Percentiles rank a stretch among this genome's conserved stretches.
phyloP scores from a whole-genome alignment of 306 rosid species.

The Sophora flavescens region DNA sequence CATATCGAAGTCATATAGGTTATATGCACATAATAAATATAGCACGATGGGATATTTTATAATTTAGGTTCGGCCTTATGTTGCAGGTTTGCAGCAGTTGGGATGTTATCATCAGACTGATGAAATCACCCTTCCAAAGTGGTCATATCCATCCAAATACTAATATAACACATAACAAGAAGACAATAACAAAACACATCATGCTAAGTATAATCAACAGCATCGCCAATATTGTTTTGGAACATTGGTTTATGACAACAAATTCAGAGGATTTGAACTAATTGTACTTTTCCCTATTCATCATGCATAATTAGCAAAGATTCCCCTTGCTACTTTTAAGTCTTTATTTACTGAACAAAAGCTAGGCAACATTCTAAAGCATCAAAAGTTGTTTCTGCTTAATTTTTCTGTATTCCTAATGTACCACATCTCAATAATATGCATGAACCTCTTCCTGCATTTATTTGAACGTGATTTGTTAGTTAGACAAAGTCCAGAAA shows the following conservation, averaged over 20 bases:
- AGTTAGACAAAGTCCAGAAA: constrained; percentile 45
- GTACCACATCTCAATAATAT: constrained; percentile 22
- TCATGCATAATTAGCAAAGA: constrained; percentile 40
- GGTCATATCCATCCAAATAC: constrained; percentile 47
- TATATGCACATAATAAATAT: constrained; percentile 47
- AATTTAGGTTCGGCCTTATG: constrained; percentile 53
- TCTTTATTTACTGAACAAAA: constrained; percentile 22
- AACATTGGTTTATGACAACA: constrained; percentile 38
- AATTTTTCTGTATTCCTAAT: constrained; percentile 28
- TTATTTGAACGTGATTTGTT: constrained; percentile 35
- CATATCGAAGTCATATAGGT: constrained; percentile 47
- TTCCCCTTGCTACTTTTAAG: constrained; percentile 46
- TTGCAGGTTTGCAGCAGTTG: constrained; percentile 50
- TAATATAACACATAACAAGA: constrained; percentile 44
- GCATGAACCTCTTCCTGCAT: constrained; percentile 56
- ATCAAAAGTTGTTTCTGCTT: neutral
- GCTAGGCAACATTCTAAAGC: constrained; percentile 36
- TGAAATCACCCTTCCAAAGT: constrained; percentile 57
- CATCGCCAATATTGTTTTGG: constrained; percentile 20
- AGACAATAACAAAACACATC: constrained; percentile 57
- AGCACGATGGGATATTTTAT: constrained; percentile 46
- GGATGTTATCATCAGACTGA: constrained; percentile 60
- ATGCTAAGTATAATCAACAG: constrained; percentile 50
- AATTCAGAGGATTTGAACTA: constrained; percentile 33
- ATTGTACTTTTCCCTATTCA: constrained; percentile 16